Percentiles rank a stretch among this genome's conserved stretches.
phyloP scores from a whole-genome alignment of 2,329 filamentous ascomycete species.

The Colletotrichum magnum region DNA sequence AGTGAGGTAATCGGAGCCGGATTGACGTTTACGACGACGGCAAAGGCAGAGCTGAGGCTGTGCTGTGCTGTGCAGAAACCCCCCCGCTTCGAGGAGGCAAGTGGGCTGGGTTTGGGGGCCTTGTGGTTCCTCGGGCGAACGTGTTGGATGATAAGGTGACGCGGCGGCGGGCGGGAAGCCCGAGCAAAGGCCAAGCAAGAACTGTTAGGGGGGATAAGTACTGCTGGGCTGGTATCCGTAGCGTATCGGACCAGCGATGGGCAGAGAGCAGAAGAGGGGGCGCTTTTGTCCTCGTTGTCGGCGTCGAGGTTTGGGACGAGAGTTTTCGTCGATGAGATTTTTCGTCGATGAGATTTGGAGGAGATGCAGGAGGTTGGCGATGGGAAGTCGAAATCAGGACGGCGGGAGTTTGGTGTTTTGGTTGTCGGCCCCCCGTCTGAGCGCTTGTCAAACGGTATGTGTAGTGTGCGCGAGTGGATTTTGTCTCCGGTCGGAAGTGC shows the following conservation, averaged over 20 bases:
- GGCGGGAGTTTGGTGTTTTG: conserved; percentile 37
- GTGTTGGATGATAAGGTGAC: conserved; percentile 41
- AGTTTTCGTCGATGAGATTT: conserved; percentile 7
- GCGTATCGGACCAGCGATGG: conserved; percentile 32
- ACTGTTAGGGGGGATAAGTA: conserved; percentile 14
- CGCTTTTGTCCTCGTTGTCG: conserved; percentile 3
- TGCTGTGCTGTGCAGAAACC: conserved; percentile 41
- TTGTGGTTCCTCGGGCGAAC: conserved; percentile 32
- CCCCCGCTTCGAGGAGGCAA: conserved; percentile 42
- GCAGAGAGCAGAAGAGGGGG: not conserved
- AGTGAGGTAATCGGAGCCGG: conserved; percentile 27
- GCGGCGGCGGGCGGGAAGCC: conserved; percentile 40
- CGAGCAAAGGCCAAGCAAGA: conserved; percentile 27
- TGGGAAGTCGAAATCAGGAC: conserved; percentile 33
- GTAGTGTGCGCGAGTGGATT: conserved; percentile 36
- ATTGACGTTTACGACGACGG: conserved; percentile 41
- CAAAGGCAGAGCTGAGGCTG: conserved; percentile 43
- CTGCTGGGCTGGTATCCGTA: conserved; percentile 9
- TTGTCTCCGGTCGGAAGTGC: conserved; percentile 34
- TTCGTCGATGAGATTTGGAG: conserved; percentile 21
- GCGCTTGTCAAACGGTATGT: conserved; percentile 41
- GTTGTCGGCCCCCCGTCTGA: conserved; percentile 37
- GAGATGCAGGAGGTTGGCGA: conserved; percentile 27
- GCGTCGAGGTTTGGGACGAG: conserved; percentile 13
- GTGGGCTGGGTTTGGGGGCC: conserved; percentile 42